These are phyloP conservation scores for Omphalea diandra DNA, from an alignment of 441 rosid species.

Conservation along the genomic window DNA sequence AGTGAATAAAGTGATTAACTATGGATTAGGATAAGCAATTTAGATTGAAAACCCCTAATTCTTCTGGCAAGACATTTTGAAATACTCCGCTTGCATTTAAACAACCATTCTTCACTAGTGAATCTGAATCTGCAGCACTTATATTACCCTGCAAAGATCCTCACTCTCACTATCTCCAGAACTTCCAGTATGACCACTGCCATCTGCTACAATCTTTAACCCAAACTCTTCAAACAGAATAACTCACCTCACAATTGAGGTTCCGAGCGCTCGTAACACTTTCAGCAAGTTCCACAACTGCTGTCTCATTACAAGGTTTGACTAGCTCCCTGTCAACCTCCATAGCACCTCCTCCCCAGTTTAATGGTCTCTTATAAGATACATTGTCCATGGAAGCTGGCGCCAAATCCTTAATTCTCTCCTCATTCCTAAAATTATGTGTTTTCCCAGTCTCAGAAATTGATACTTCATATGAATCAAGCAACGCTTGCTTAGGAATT, in stretches of 20 bases:
- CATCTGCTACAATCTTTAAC: slow-evolving; percentile 33
- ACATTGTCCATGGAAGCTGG: slow-evolving; percentile 27
- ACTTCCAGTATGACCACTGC: slow-evolving; percentile 28
- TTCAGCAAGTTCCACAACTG: slow-evolving; percentile 36
- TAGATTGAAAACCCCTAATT: slow-evolving; percentile 50
- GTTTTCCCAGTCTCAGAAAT: slow-evolving; percentile 27
- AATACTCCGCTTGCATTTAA: slow-evolving; percentile 27
- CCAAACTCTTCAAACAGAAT: slow-evolving; percentile 41
- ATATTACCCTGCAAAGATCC: slow-evolving; percentile 51
- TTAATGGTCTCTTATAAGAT: slow-evolving; percentile 28
- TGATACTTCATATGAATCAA: slow-evolving; percentile 38
- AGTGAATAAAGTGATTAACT: neutral
- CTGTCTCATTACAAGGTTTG: slow-evolving; percentile 35
- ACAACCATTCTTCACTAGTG: slow-evolving; percentile 40
- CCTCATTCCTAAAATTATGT: slow-evolving; percentile 26
- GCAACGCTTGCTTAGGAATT: slow-evolving; percentile 18
- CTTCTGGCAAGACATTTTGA: slow-evolving; percentile 46
- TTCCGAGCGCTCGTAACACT: slow-evolving; percentile 39
- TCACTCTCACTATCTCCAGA: slow-evolving; percentile 43
- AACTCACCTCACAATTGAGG: slow-evolving; percentile 56
- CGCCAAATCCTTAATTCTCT: slow-evolving; percentile 24
- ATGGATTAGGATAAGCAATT: slow-evolving; percentile 15
- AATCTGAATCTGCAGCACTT: slow-evolving; percentile 34
- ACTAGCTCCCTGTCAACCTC: slow-evolving; percentile 43
- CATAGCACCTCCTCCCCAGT: slow-evolving; percentile 29